Conservation (phyloP, 257 asterid genomes). For the Fraxinus pennsylvanica region DNA sequence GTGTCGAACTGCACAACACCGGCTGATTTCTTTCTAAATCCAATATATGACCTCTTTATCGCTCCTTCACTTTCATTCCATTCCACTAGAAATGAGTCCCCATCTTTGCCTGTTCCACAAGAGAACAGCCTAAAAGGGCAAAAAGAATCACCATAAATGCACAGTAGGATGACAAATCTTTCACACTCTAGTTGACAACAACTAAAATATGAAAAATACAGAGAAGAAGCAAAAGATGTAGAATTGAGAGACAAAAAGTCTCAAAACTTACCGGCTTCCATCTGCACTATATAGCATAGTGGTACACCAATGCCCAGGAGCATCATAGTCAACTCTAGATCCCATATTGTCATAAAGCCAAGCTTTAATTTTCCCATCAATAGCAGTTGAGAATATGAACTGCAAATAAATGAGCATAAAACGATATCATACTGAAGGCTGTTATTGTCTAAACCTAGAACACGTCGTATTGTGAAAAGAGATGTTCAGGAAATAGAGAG, state of each 20-base stretch:
- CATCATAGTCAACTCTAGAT: conserved; percentile 97
- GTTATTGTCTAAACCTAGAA: conserved; percentile 6
- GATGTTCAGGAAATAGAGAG: background rate
- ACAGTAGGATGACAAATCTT: conserved; percentile 6
- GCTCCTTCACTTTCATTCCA: conserved; percentile 99
- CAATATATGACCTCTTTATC: conserved; percentile 80
- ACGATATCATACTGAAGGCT: conserved; percentile 7
- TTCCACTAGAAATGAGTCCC: conserved; percentile 91
- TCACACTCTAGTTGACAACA: conserved; percentile 2
- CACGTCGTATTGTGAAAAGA: background rate
- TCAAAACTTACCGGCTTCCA: conserved; percentile 75
- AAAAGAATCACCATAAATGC: conserved; percentile 18
- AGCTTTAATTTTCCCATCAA: conserved; percentile 96
- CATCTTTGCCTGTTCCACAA: conserved; percentile 97
- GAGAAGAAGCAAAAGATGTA: background rate
- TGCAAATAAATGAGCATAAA: conserved; percentile 40
- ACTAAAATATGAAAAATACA: background rate
- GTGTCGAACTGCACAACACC: conserved; percentile 94
- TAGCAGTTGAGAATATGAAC: conserved; percentile 95
- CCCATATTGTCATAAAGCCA: conserved; percentile 97
- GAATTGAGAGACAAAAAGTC: conserved; percentile 4
- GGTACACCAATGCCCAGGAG: conserved; percentile 98
- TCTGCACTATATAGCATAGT: conserved; percentile 96
- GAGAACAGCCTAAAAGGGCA: conserved; percentile 78
- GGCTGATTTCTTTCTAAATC: conserved; percentile 77